Evolutionary conservation across 768 basidiomycete species (phyloP).

Genomic region (Rhizopogon vinicolor): DNA sequence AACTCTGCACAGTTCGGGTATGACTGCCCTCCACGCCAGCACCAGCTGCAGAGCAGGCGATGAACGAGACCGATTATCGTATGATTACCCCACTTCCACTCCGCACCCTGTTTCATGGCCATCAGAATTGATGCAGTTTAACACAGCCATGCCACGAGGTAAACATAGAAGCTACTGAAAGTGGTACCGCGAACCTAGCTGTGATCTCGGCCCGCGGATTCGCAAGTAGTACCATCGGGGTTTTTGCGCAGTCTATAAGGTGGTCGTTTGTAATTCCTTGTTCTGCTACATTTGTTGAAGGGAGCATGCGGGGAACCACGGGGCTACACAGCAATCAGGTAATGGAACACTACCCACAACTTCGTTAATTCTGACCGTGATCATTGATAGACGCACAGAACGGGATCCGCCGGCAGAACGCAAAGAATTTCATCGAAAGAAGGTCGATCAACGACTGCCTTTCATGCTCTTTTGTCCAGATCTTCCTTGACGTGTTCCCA

Average conservation of each 20-base stretch:
- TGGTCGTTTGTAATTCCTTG: not conserved
- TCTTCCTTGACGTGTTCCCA: not conserved
- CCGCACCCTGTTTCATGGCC: not conserved
- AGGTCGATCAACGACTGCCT: not conserved
- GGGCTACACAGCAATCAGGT: no score
- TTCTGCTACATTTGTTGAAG: no score
- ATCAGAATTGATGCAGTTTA: not conserved
- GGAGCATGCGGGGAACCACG: no score
- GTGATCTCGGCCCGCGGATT: not conserved
- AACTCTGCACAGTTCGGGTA: not conserved
- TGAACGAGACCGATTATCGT: not conserved
- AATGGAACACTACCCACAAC: no score
- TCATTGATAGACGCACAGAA: no score
- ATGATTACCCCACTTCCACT: not conserved
- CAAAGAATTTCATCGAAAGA: not conserved
- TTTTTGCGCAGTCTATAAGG: not conserved
- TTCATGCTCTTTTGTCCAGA: not conserved
- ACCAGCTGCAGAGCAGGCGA: no score
- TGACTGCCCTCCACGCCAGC: not conserved
- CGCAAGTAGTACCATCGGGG: not conserved
- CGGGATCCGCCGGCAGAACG: no score
- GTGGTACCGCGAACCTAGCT: not conserved
- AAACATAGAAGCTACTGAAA: not conserved
- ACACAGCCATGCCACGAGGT: not conserved
- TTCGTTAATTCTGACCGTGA: no score